Evolutionary conservation across 345 rosid species (phyloP), one percentile per base, ranked within the genome.

Genomic region (Eutrema heterophyllum): DNA sequence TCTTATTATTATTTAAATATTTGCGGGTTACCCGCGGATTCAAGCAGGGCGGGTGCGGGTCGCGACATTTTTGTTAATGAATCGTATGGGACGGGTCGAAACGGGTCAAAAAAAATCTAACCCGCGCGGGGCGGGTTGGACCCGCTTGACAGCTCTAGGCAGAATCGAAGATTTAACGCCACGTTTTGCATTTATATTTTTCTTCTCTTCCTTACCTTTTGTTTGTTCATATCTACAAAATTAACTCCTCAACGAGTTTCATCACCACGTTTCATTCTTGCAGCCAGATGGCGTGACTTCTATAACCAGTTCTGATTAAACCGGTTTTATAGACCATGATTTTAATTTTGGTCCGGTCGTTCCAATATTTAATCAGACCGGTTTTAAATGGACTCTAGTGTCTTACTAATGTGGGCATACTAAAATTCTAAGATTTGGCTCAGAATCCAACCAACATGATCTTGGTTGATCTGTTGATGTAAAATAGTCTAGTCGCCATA

Each of bases 191-290:
- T 63, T 44, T 7, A 52, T 13, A 40, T 30, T 39, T 51, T 53
- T 18, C 58, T 57, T 57, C 49, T 39, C 54, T 63, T 51, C 36
- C 26, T 51, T 9, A 51, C 65, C 46, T 18, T 70, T 70, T 57
- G 56, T 35, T 35, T 33, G 27, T 57, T 70, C 56, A 18, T 68
- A 40, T 63, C 13, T 11, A 15, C 15, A 15, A 5, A 29, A 29
- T 5, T 16, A 36, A 21, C 72, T 68, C 50, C 24, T 50, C 48
- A 2, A 5, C 26, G 15, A 36, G 1, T 33, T 27, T 67, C 16
- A 41, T 67, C 30, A 16, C 26, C 44, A 5, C 52, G 6, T 21
- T 55, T 44, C 36, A 18, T 43, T 56, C 33, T 43, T 15, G 13
- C 58, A 7, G 40, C 7, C 7, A 6, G 12, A 18, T 33, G 46